Base-by-base conservation (phyloP, 352 stramenopile genomes). In the Globisporangium radiosum region DNA sequence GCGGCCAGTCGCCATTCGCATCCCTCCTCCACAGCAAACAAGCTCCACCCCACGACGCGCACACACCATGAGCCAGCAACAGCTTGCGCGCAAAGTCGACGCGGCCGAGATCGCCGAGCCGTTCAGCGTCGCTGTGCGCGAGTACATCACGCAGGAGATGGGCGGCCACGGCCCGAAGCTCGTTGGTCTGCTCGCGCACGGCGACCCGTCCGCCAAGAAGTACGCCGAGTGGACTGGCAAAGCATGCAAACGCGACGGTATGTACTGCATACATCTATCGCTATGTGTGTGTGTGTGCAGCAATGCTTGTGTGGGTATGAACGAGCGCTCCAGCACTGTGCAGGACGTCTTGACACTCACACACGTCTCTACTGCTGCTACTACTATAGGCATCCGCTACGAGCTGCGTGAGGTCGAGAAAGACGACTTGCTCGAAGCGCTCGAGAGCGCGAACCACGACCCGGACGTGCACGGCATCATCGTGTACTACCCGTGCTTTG, bases 401-500 rank as follows among this genome's bases (percentile, higher is more conserved):
- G 96, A 99, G 72, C 75, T 99, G 60, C 86, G 94, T 45, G 87
- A 90, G 44, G 82, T 98, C 47, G 78, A 96, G 71, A 93, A 96
- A 50, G 90, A 98, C 63, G 91, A 97, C 43, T 79, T 99, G 37
- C 84, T 98, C 59, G 77, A 82, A n/a, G 92, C 90, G 13, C 73
- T 99, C 11, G 79, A 97, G 54, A 82, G 94, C 59, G 92, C 92
- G 57, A 99, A 99, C 75, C 85, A 78, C 45, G 88, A 97, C 72
- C 80, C 88, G 15, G 80, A 94, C n/a, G 95, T 98, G 52, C 91
- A 98, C 76, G 94, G 96, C 44, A 98, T 99, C 63, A 96, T 99
- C 56, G 90, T 99, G 15, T 99, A 99, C 77, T 99, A 99, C 78
- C 96, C 96, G 52, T 98, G 97, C 75, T 99, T 99, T 65, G 97